Evolutionary conservation across 495 filamentous ascomycete genomes (phyloP).

Genomic region (Trypethelium eluteriae): DNA sequence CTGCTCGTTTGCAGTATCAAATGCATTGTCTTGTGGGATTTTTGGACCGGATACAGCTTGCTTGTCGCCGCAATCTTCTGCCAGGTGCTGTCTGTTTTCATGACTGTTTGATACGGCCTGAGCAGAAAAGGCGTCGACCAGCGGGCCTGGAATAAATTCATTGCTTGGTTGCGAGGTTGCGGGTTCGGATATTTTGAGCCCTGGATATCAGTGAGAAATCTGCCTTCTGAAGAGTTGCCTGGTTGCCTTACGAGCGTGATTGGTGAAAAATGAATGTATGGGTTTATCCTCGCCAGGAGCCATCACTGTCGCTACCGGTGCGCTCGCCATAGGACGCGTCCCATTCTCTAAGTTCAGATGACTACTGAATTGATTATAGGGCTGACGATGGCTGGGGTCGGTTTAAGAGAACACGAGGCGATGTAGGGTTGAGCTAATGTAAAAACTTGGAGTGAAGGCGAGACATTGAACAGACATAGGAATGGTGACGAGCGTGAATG

Average conservation of each 20-base stretch:
- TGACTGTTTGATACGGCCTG: background rate
- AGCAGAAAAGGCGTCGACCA: background rate
- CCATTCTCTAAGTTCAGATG: background rate
- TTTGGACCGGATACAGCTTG: background rate
- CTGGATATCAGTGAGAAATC: background rate
- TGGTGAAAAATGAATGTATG: constrained; percentile 36
- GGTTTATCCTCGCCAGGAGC: constrained; percentile 26
- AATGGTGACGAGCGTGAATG: background rate
- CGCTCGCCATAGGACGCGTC: constrained; percentile 29
- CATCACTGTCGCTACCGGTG: constrained; percentile 30
- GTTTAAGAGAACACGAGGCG: no score
- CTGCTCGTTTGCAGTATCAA: background rate
- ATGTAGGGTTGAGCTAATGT: no score
- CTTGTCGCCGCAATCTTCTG: background rate
- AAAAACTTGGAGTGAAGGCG: no score
- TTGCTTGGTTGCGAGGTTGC: background rate
- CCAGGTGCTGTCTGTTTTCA: background rate
- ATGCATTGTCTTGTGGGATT: background rate
- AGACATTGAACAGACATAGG: background rate
- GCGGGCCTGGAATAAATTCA: background rate
- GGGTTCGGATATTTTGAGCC: background rate
- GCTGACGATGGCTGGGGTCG: no score
- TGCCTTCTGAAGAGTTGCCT: background rate
- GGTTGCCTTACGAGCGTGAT: constrained; percentile 20
- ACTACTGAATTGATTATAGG: no score